Conservation (phyloP, 495 filamentous ascomycete species). For the Podospora pseudopauciseta region DNA sequence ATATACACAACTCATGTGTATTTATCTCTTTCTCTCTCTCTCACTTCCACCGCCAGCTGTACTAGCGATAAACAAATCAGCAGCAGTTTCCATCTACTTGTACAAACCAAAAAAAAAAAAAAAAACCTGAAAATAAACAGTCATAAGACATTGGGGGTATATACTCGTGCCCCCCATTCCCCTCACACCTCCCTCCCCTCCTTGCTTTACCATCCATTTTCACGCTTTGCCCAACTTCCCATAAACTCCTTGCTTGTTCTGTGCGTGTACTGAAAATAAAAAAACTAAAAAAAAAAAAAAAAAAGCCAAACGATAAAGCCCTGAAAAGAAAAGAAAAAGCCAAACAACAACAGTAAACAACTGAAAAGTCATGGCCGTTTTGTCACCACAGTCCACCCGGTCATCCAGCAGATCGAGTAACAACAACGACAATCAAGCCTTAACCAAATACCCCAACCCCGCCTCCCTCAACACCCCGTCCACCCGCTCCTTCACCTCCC, state of each 20-base stretch:
- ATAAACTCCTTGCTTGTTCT: neutral
- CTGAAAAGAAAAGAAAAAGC: neutral
- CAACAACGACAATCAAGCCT: neutral
- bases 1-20: neutral
- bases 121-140: neutral
- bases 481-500: neutral
- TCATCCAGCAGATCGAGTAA: too few relatives aligned
- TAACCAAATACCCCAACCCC: neutral
- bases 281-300: neutral
- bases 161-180: neutral
- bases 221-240: neutral
- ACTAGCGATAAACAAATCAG: neutral
- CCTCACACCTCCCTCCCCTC: neutral
- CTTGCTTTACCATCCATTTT: neutral
- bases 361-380: neutral
- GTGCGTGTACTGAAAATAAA: neutral
- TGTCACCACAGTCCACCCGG: too few relatives aligned
- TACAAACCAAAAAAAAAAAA: neutral
- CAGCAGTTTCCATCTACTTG: neutral
- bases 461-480: conserved; percentile 35
- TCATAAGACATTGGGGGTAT: neutral
- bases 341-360: neutral
- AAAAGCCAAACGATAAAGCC: neutral
- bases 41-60: neutral
- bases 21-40: neutral